Conservation (phyloP, 208 protist genomes). For the Trichomonas tenax region DNA sequence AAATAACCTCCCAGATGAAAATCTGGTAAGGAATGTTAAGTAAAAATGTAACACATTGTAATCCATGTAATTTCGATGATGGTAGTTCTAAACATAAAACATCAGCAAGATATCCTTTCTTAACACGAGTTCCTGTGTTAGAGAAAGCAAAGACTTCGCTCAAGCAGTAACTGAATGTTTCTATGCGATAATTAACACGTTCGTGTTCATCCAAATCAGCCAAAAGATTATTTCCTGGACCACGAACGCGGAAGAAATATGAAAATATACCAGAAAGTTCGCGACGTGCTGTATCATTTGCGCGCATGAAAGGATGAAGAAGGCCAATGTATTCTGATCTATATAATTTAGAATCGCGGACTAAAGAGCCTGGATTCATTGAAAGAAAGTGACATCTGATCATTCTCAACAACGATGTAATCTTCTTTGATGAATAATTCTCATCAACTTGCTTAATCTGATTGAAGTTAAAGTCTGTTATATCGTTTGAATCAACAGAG, state of each 20-base stretch:
- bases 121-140: not conserved
- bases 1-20: not conserved
- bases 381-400: not conserved
- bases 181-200: not conserved
- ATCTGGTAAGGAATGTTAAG: not conserved
- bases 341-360: not conserved
- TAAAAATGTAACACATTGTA: not conserved
- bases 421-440: not conserved
- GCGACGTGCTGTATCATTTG: not conserved
- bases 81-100: not conserved
- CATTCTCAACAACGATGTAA: not conserved
- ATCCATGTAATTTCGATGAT: not conserved
- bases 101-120: not conserved
- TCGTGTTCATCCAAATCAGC: not conserved
- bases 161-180: not conserved
- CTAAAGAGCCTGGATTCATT: not conserved
- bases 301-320: not conserved
- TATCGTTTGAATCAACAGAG: not conserved
- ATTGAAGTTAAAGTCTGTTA: not conserved
- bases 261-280: not conserved
- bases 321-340: not conserved
- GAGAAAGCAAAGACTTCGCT: not conserved
- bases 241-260: not conserved
- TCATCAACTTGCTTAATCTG: not conserved
- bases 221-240: not conserved